Evolutionary conservation across 208 protist genomes (phyloP), one percentile per base, ranked within the genome.

Genomic region (Phytomonas serpens): DNA sequence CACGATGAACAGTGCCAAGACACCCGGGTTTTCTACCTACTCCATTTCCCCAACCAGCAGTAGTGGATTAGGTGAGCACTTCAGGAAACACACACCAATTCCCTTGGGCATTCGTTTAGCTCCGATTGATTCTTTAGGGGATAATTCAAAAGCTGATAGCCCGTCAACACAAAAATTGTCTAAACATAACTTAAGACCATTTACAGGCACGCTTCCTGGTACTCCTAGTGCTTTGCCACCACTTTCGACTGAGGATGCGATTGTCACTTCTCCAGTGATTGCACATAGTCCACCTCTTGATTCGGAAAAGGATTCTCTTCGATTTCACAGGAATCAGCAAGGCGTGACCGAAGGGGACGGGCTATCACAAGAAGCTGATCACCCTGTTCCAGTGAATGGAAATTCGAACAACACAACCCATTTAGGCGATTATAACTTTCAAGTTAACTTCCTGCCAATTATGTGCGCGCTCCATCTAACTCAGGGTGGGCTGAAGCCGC

Each of bases 391-490:
- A 57, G 47, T 19, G 16, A 5, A 57, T 6, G 47, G 23, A 57
- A 57, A 19, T 11, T 19, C 13, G 47, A 19, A 27, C 47, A 57
- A 57, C 40, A 23, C 40, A 57, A 6, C 47, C 47, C 33, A 3
- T 34, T 34, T 29, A 16, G 63, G 16, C 6, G 29, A 38, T 16
- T 34, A 63, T 78, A n/a, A 65, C 47, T 57, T 78, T n/a, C 81
- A 89, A 72, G 79, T 81, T 23, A 94, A 92, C 78, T 92, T 94
- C 73, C 69, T 94, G 38, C 86, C 86, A 4, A 74, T 94, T 52
- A 92, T 94, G 89, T 92, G 87, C 68, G 86, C 89, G 6, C 80
- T 86, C 29, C 89, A 91, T 66, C 80, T 94, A 29, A 78, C 77
- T 47, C 83, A 84, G 3, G 78, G 75, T 0, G 89, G 89, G 29